Base-by-base conservation (phyloP, 257 asterid species). In the Eustoma russellianum region DNA sequence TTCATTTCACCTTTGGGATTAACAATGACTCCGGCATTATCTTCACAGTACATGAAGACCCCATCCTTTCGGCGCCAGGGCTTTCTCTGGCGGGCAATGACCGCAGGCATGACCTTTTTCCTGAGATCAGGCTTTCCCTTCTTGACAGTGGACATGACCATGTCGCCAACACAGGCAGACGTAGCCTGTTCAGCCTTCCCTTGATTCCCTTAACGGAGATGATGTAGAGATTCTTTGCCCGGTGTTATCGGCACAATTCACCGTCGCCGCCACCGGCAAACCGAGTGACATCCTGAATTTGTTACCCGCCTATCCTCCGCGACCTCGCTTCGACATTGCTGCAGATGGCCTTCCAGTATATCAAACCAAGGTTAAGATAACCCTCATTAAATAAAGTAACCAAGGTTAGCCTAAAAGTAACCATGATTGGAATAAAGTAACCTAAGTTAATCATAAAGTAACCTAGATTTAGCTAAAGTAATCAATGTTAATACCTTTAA, bases 21-120 rank as follows among this genome's bases (percentile, higher is more conserved):
- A n/a, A n/a, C n/a, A n/a, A n/a, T n/a, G n/a, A n/a, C n/a, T n/a
- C n/a, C n/a, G n/a, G n/a, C n/a, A n/a, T n/a, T 56, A 77, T 81
- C 83, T 62, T 80, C 88, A 0, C 79, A 82, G 68, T 79, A 82
- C 92, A 79, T 79, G 67, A 41, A 79, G 10, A 79, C 92, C 13
- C 92, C 88, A 47, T 82, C 92, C 87, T 79, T 82, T 82, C 92
- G 60, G 77, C 92, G 87, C 87, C 87, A 82, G 0, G 85, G 92
- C 73, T 82, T 82, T 68, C 91, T 75, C 58, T 82, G 87, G 41
- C 91, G 79, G 18, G 79, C 91, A 24, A 82, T 79, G 57, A 79
- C 87, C 17, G 92, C 88, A 0, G 92, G 92, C 92, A 79, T 79
- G 35, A 82, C 87, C 77, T 82, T 82, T 79, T 83, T 17, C 93